A percentile compares a stretch with the other conserved stretches of the same genome.
These are phyloP conservation scores for Brasilioporus rufonigricans DNA, from an alignment of 768 basidiomycete species.

Conservation along the genomic window DNA sequence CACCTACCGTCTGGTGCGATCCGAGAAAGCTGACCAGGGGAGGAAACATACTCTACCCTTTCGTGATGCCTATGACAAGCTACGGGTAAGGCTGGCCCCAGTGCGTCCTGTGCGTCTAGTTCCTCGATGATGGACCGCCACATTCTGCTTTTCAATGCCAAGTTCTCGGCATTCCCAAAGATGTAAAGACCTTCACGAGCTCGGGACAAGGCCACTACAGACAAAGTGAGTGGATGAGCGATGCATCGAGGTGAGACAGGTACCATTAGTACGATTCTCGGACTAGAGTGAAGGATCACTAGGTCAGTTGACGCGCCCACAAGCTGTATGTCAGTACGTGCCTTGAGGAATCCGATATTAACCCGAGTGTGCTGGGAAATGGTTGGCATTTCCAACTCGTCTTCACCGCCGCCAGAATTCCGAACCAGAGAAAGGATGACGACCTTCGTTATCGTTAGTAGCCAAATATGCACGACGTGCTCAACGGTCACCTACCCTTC, in stretches of 20 bases:
- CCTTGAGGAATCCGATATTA: conserved; percentile 74
- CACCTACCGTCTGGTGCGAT: conserved; percentile 56
- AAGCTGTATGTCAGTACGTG: conserved; percentile 20
- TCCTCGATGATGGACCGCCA: conserved; percentile 61
- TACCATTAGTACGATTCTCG: conserved; percentile 54
- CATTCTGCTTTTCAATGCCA: conserved; percentile 49
- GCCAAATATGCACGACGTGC: neutral
- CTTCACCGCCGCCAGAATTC: conserved; percentile 54
- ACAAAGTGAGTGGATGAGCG: neutral
- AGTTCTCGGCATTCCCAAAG: conserved; percentile 61
- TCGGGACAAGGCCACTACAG: conserved; percentile 64
- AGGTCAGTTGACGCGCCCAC: neutral
- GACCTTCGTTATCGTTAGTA: conserved; percentile 37
- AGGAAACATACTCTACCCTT: conserved; percentile 36
- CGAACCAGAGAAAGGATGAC: conserved; percentile 75
- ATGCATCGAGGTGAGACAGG: neutral
- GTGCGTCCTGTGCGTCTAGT: conserved; percentile 42
- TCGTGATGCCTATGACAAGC: conserved; percentile 56
- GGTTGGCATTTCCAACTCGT: conserved; percentile 24
- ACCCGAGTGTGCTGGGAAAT: conserved; percentile 23
- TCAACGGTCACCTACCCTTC: conserved; percentile 37
- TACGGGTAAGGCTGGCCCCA: conserved; percentile 57
- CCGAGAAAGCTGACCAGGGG: conserved; percentile 49
- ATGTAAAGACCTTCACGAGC: conserved; percentile 74
- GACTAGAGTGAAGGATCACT: conserved; percentile 35